Evolutionary conservation across 257 asterid species (phyloP), one percentile per base, ranked within the genome.

Genomic region (Gardenia jasminoides): DNA sequence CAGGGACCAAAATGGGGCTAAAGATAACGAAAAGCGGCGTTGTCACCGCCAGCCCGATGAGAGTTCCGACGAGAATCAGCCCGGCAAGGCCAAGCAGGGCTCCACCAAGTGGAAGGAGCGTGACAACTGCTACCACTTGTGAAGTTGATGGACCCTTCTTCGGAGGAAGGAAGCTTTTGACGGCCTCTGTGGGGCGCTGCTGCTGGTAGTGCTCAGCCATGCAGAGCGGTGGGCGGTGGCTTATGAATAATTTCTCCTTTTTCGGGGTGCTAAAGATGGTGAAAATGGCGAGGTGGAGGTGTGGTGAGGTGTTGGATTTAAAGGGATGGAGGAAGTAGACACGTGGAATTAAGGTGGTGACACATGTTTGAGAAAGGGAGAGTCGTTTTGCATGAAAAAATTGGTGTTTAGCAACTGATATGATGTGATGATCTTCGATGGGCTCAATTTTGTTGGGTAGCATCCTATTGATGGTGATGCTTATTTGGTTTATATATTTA

Each of bases 1-100:
- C 98, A 8, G 98, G 98, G 81, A 88, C 86, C 39, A 93, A 6
- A 52, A 93, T 72, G 1, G 98, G 97, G 87, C 98, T 93, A 88
- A 87, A 91, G 54, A 91, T 78, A 52, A 91, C 68, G 54, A 93
- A 87, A 31, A 90, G 84, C 0, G 98, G 98, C 0, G 89, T 52
- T 15, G 90, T 66, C 16, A 91, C 67, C 0, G 90, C 86, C 41
- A 89, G 87, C 2, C 89, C 89, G 65, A 85, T 74, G 47, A 91
- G 82, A 6, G 97, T 87, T 24, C 90, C 96, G 59, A 85, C 80
- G 66, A 93, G 87, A 1, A 76, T 87, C 61, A 90, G 58, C 6
- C 92, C 97, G 17, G 97, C 83, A 1, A 91, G 89, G 82, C 75
- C 39, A 61, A 93, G 87, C 79, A 93, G 91, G 67, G 66, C 39